These are phyloP conservation scores for Glutinoglossum americanum DNA, from an alignment of 495 filamentous ascomycete species.

Conservation along the genomic window DNA sequence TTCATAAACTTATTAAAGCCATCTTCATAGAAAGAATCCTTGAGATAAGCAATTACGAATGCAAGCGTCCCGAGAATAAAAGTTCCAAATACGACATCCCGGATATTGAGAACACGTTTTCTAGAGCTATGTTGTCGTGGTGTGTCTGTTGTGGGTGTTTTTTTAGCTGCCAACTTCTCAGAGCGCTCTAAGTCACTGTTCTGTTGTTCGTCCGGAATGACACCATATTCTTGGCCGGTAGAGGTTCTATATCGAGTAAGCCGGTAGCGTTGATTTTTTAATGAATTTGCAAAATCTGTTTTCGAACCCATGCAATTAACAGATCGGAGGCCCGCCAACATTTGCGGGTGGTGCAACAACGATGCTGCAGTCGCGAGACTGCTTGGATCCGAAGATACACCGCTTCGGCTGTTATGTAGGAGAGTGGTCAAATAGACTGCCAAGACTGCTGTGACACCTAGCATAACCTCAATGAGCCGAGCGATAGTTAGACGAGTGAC, in stretches of 20 bases:
- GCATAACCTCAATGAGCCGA: too few relatives aligned
- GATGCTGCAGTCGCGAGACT: constrained; percentile 4
- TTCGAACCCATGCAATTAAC: not conserved
- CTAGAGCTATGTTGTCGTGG: not conserved
- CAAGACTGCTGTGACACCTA: too few relatives aligned
- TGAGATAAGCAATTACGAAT: not conserved
- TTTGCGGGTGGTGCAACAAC: constrained; percentile 6
- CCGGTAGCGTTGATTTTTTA: not conserved
- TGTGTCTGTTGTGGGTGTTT: not conserved
- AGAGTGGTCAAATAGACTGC: not conserved
- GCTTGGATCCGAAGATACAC: constrained; percentile 1
- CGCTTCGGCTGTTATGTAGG: not conserved
- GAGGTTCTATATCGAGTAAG: not conserved
- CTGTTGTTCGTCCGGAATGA: not conserved
- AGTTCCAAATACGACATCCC: not conserved
- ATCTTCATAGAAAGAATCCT: not conserved
- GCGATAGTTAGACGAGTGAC: too few relatives aligned
- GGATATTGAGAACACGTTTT: not conserved
- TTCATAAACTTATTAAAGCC: constrained; percentile 11
- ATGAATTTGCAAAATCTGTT: not conserved
- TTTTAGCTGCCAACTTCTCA: not conserved
- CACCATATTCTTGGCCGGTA: not conserved
- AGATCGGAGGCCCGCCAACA: constrained; percentile 5
- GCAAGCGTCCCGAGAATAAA: not conserved
- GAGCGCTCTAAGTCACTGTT: not conserved